phyloP scores from a whole-genome alignment of 2,329 filamentous ascomycete species.

The Botryosphaeria dothidea region DNA sequence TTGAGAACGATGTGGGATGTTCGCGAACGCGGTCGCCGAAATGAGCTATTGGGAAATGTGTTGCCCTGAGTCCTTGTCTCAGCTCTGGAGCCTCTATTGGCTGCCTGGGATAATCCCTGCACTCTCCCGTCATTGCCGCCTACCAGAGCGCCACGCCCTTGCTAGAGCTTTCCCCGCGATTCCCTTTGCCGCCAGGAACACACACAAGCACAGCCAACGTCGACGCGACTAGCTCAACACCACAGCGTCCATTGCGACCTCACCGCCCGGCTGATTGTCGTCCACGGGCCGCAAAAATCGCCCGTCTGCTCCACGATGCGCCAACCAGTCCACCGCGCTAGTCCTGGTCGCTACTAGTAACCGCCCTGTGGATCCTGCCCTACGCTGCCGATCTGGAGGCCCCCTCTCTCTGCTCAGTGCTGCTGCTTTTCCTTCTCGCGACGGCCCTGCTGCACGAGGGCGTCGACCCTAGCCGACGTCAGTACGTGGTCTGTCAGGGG shows the following conservation, averaged over 20 bases:
- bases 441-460: constrained; percentile 20
- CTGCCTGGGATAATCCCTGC: neutral
- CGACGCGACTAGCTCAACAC: neutral
- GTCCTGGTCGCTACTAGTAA: constrained; percentile 8
- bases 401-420: constrained; percentile 31
- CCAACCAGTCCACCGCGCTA: constrained; percentile 15
- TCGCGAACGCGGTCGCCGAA: constrained; percentile 30
- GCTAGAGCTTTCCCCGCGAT: neutral
- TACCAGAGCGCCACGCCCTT: neutral
- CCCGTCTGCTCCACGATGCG: constrained; percentile 18
- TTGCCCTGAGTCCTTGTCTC: neutral
- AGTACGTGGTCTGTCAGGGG: constrained; percentile 6
- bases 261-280: constrained; percentile 16
- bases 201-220: neutral
- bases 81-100: neutral
- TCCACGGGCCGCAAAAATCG: constrained; percentile 7
- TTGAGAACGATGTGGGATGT: constrained; percentile 25
- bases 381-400: constrained; percentile 9
- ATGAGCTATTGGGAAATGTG: constrained; percentile 15
- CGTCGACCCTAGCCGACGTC: constrained; percentile 15
- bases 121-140: neutral
- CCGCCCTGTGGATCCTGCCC: constrained; percentile 17
- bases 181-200: neutral
- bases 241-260: neutral
- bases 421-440: constrained; percentile 40